These are phyloP conservation scores for Thelonectria olida DNA, from an alignment of 2,329 filamentous ascomycete genomes.

Conservation along the genomic window DNA sequence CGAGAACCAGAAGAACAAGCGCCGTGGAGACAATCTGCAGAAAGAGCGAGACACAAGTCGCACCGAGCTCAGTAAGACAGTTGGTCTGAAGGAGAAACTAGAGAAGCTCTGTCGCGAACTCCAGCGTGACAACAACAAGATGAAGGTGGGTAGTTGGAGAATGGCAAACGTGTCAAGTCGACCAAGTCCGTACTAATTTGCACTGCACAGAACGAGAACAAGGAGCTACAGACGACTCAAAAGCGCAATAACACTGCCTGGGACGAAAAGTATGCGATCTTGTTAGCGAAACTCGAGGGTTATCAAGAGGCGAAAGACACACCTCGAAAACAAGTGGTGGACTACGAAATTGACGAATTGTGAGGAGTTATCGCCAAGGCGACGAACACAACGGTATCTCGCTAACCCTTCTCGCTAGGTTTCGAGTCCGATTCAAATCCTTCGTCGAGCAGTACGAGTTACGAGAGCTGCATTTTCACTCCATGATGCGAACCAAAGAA, in stretches of 20 bases:
- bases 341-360: conserved; percentile 91
- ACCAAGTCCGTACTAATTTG: conserved; percentile 35
- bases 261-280: conserved; percentile 82
- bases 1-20: conserved; percentile 95
- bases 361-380: conserved; percentile 55
- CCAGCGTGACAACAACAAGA: conserved; percentile 96
- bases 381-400: neutral
- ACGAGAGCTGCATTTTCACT: conserved; percentile 92
- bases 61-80: conserved; percentile 89
- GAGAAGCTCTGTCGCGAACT: conserved; percentile 96
- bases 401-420: conserved; percentile 59
- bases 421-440: conserved; percentile 89
- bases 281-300: conserved; percentile 86
- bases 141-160: conserved; percentile 74
- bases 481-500: conserved; percentile 91
- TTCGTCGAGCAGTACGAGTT: conserved; percentile 97
- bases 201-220: conserved; percentile 80
- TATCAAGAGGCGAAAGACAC: conserved; percentile 89
- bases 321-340: conserved; percentile 80
- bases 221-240: conserved; percentile 86
- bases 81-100: conserved; percentile 92
- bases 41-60: conserved; percentile 95
- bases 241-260: conserved; percentile 83
- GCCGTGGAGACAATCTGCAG: conserved; percentile 90
- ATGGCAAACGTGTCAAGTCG: neutral